These are phyloP conservation scores for Ascochyta pisi DNA, from an alignment of 2,329 filamentous ascomycete species.

Conservation along the genomic window DNA sequence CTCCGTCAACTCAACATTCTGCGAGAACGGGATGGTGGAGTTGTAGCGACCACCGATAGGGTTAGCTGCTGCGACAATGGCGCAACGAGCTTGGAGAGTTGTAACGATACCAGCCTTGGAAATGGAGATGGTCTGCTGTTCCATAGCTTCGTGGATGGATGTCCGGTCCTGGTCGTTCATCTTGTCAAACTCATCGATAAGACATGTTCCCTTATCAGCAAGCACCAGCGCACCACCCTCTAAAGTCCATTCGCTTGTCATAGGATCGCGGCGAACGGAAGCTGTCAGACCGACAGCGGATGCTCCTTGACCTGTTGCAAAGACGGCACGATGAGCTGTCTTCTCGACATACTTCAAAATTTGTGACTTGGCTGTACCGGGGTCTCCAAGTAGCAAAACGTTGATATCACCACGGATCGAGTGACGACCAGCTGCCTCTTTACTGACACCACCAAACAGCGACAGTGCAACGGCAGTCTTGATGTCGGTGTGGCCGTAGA, in stretches of 20 bases:
- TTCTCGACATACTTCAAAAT: constrained; percentile 98
- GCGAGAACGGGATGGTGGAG: constrained; percentile 90
- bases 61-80: constrained; percentile 95
- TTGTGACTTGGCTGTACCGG: constrained; percentile 97
- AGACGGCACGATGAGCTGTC: constrained; percentile 94
- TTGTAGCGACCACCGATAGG: constrained; percentile 97
- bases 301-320: constrained; percentile 96
- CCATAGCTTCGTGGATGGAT: constrained; percentile 99
- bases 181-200: constrained; percentile 99
- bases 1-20: constrained; percentile 96
- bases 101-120: constrained; percentile 99
- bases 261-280: constrained; percentile 90
- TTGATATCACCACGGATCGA: constrained; percentile 97
- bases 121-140: constrained; percentile 99
- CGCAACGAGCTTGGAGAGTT: constrained; percentile 92
- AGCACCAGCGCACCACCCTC: constrained; percentile 95
- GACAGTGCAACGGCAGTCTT: constrained; percentile 96
- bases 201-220: constrained; percentile 90
- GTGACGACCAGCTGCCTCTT: constrained; percentile 86
- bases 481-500: constrained; percentile 95
- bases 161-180: constrained; percentile 99
- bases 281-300: constrained; percentile 97
- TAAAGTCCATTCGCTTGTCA: constrained; percentile 96
- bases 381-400: constrained; percentile 92
- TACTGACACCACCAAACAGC: constrained; percentile 92